Base-by-base conservation (phyloP, 139 green algal species). In the Coelastrella sp. region DNA sequence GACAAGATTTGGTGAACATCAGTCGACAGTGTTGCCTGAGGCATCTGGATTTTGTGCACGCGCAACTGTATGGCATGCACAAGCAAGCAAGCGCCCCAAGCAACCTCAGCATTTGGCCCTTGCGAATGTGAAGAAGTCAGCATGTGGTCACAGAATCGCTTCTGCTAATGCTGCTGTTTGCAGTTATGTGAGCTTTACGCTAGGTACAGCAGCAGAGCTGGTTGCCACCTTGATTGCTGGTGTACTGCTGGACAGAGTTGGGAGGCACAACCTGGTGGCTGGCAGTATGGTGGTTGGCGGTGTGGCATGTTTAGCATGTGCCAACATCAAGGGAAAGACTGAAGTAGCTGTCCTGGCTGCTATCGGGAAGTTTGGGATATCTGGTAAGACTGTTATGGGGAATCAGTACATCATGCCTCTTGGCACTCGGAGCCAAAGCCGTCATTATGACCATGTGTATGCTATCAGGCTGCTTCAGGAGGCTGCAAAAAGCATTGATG, bases 341-440 rank as follows among this genome's bases (percentile, higher is more conserved):
- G 54, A 54, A 4, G 11, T 47, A 6, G 84, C 84, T n/a, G 57
- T 89, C 19, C 73, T 80, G 54, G 84, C 84, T 10, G 73, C 71
- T 8, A 7, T 89, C 13, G 84, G 84, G 20, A 89, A 89, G 84
- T 89, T 89, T 83, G 84, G 84, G 7, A 82, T 74, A 68, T 66
- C 82, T 66, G 82, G 82, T 88, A 6, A 23, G 68, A n/a, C n/a
- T n/a, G n/a, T n/a, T n/a, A n/a, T n/a, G n/a, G n/a, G n/a, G n/a
- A n/a, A n/a, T n/a, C n/a, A n/a, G n/a, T n/a, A n/a, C n/a, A n/a
- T n/a, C n/a, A n/a, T n/a, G 71, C n/a, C 32, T 47, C 32, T 47
- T 47, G 32, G 1, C 32, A 47, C 32, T 2, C 1, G 0, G 1
- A 2, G 32, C 1, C 32, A 47, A 47, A 0, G 32, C 32, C 1